Conservation (phyloP, 2,329 filamentous ascomycete species). For the Drechmeria coniospora region DNA sequence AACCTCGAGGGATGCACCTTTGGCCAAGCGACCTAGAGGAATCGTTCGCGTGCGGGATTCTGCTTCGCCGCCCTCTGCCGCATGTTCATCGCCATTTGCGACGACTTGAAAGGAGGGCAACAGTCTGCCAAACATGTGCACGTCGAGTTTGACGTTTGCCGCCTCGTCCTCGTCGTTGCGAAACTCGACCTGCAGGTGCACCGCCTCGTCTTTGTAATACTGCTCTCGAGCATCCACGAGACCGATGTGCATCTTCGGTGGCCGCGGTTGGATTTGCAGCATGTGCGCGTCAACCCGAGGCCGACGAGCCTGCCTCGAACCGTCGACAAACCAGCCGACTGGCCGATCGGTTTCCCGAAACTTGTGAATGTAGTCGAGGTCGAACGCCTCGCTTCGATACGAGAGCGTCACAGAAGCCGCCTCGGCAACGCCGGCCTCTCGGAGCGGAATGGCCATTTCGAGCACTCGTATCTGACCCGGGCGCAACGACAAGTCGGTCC, state of each 20-base stretch:
- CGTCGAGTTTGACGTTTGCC: conserved; percentile 55
- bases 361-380: conserved; percentile 48
- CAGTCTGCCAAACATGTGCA: conserved; percentile 46
- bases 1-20: conserved; percentile 25
- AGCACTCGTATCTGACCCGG: conserved; percentile 56
- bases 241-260: conserved; percentile 74
- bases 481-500: conserved; percentile 47
- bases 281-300: conserved; percentile 33
- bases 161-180: conserved; percentile 73
- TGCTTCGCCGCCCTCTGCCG: conserved; percentile 19
- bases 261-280: conserved; percentile 69
- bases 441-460: conserved; percentile 55
- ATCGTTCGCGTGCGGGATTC: conserved; percentile 28
- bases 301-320: conserved; percentile 27
- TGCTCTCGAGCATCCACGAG: conserved; percentile 47
- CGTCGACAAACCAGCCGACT: conserved; percentile 34
- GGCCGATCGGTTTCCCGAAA: conserved; percentile 27
- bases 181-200: conserved; percentile 54
- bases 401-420: conserved; percentile 48
- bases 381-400: conserved; percentile 50
- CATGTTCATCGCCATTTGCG: conserved; percentile 17
- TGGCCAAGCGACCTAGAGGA: conserved; percentile 30
- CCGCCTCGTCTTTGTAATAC: conserved; percentile 73
- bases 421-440: conserved; percentile 66
- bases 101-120: conserved; percentile 30